Conservation (phyloP, 805 yeast species). For the Yamadazyma insecticola region DNA sequence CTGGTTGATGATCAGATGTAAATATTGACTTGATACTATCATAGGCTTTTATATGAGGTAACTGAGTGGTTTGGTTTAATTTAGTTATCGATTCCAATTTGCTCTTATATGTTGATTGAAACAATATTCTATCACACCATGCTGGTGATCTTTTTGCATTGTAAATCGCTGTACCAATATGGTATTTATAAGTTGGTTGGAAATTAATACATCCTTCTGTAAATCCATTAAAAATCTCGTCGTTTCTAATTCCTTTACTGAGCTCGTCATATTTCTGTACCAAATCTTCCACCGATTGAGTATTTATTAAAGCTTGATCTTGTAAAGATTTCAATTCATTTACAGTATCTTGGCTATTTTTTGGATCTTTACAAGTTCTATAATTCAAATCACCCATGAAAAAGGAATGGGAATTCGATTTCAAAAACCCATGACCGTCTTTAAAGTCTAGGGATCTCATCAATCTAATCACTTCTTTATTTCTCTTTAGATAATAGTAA, state of each 20-base stretch:
- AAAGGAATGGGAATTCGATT: constrained; percentile 56
- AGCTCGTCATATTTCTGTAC: constrained; percentile 48
- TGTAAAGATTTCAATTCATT: constrained; percentile 20
- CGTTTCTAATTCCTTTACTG: constrained; percentile 31
- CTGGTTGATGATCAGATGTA: constrained; percentile 82
- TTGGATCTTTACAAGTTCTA: constrained; percentile 40
- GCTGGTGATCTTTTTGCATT: constrained; percentile 65
- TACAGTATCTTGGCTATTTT: constrained; percentile 1
- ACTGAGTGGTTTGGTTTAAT: constrained; percentile 1
- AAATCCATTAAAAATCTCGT: constrained; percentile 56
- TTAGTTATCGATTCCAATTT: constrained; percentile 1
- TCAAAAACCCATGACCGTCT: constrained; percentile 50
- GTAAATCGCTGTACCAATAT: constrained; percentile 46
- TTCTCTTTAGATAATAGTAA: constrained; percentile 42
- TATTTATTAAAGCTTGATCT: constrained; percentile 14
- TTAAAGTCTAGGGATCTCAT: constrained; percentile 53
- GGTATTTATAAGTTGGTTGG: constrained; percentile 77
- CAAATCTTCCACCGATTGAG: constrained; percentile 13
- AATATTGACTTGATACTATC: constrained; percentile 42
- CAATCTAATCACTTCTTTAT: constrained; percentile 46
- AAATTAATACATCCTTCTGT: constrained; percentile 62
- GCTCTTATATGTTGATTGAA: constrained; percentile 35
- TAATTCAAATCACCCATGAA: constrained; percentile 86
- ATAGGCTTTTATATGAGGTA: constrained; percentile 39
- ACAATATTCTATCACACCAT: constrained; percentile 87